A percentile compares a stretch with the other conserved stretches of the same genome.
Evolutionary conservation across 352 stramenopile genomes (phyloP).

Genomic region (Phytophthora citrophthora): DNA sequence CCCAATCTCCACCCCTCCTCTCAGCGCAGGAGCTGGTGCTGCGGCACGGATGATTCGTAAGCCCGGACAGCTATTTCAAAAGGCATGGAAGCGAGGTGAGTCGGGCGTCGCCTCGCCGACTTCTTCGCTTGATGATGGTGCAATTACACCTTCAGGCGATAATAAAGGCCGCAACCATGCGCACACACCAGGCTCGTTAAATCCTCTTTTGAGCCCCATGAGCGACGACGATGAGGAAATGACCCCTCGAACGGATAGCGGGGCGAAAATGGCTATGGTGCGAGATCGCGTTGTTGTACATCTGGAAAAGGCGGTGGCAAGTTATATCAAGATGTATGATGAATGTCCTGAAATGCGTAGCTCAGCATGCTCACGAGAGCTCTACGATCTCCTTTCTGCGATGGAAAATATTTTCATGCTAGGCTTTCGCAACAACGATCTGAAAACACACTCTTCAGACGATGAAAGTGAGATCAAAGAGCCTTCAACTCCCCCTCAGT

Average conservation of each 20-base stretch:
- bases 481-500: slow-evolving; percentile 29
- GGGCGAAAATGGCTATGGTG: slow-evolving; percentile 32
- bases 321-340: slow-evolving; percentile 65
- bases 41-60: slow-evolving; percentile 78
- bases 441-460: slow-evolving; percentile 17
- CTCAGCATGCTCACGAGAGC: slow-evolving; percentile 65
- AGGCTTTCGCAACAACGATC: slow-evolving; percentile 48
- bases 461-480: slow-evolving; percentile 26
- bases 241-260: slow-evolving; percentile 5
- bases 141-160: slow-evolving; percentile 27
- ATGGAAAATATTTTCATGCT: slow-evolving; percentile 78
- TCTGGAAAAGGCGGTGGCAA: slow-evolving; percentile 63
- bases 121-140: slow-evolving; percentile 36
- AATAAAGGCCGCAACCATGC: slow-evolving; percentile 24
- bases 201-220: slow-evolving; percentile 28
- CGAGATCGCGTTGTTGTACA: slow-evolving; percentile 61
- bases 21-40: slow-evolving; percentile 32
- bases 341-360: slow-evolving; percentile 70
- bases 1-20: slow-evolving; percentile 28
- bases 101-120: slow-evolving; percentile 29
- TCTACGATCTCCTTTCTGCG: slow-evolving; percentile 73
- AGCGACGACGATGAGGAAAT: slow-evolving; percentile 27
- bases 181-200: slow-evolving; percentile 24
- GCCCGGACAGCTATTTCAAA: slow-evolving; percentile 70
- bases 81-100: slow-evolving; percentile 54